A percentile compares a stretch with the other conserved stretches of the same genome.
Evolutionary conservation across 371 early-diverging fungal genomes (phyloP).

Genomic region (Aphelidium insulamus): DNA sequence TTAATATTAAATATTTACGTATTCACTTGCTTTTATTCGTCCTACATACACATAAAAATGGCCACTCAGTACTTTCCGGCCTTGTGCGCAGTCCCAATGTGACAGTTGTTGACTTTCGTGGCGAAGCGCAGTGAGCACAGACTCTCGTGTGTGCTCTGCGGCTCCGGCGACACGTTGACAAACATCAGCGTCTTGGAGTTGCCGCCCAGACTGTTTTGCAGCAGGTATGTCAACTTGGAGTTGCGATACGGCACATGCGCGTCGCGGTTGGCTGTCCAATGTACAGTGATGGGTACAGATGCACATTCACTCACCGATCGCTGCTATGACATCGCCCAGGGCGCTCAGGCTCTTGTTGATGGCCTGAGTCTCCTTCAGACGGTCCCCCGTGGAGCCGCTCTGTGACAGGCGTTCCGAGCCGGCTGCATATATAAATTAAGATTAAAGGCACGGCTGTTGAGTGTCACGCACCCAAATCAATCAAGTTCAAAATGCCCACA

Average conservation of each 20-base stretch:
- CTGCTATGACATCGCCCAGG: constrained; percentile 84
- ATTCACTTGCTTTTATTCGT: too few relatives aligned
- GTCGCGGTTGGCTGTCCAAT: constrained; percentile 46
- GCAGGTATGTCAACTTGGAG: constrained; percentile 83
- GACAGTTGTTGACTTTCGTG: constrained; percentile 41
- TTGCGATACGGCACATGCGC: constrained; percentile 89
- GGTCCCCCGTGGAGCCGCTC: constrained; percentile 73
- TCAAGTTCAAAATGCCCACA: constrained; percentile 62
- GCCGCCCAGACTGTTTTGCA: constrained; percentile 75
- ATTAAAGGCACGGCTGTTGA: too few relatives aligned
- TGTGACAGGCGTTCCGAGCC: constrained; percentile 82
- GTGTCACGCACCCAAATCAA: constrained; percentile 94
- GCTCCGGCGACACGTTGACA: constrained; percentile 77
- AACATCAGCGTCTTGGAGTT: constrained; percentile 97
- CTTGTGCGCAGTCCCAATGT: constrained; percentile 1
- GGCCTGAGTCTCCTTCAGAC: constrained; percentile 83
- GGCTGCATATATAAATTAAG: too few relatives aligned
- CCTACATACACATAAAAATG: too few relatives aligned
- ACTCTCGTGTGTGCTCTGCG: constrained; percentile 55
- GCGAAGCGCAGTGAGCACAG: constrained; percentile 90
- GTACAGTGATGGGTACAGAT: too few relatives aligned
- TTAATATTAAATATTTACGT: too few relatives aligned
- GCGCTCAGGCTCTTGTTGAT: constrained; percentile 90
- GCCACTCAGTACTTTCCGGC: background rate
- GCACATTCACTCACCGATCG: constrained; percentile 36